These are phyloP conservation scores for Venturia carpophila DNA, from an alignment of 2,329 filamentous ascomycete genomes.

Conservation along the genomic window DNA sequence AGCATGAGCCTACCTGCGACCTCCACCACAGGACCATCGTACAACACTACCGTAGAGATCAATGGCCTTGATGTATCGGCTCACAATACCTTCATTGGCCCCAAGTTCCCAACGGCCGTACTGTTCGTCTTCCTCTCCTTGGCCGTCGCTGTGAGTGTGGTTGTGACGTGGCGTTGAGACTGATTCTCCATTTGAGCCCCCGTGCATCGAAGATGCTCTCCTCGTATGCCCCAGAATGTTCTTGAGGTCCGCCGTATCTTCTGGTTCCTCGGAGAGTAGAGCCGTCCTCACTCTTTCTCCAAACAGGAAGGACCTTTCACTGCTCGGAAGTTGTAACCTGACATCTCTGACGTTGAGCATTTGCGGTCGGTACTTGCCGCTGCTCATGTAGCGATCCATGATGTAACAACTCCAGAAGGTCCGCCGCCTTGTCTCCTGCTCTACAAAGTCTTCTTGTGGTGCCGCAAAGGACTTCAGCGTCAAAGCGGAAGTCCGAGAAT, in stretches of 20 bases:
- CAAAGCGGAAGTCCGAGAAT: conserved; percentile 16
- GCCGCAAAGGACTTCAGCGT: conserved; percentile 21
- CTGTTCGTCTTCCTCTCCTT: conserved; percentile 31
- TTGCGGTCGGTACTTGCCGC: conserved; percentile 53
- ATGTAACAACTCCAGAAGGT: conserved; percentile 71
- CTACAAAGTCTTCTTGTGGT: conserved; percentile 41
- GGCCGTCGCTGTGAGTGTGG: conserved; percentile 1
- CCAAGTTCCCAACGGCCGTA: conserved; percentile 47
- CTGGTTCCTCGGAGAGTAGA: conserved; percentile 39
- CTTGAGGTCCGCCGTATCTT: conserved; percentile 24
- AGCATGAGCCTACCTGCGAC: conserved; percentile 39
- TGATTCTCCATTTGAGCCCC: conserved; percentile 10
- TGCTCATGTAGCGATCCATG: conserved; percentile 61
- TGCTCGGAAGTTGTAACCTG: conserved; percentile 59
- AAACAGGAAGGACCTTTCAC: conserved; percentile 57
- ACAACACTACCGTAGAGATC: conserved; percentile 49
- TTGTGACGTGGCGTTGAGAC: conserved; percentile 10
- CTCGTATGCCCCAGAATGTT: neutral
- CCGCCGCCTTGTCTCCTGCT: conserved; percentile 56
- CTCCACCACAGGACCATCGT: conserved; percentile 51
- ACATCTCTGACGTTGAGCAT: conserved; percentile 54
- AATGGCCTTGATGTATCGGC: conserved; percentile 46
- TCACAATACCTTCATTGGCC: conserved; percentile 39
- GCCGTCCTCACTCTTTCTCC: conserved; percentile 50
- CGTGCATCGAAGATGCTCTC: neutral